A percentile compares a stretch with the other conserved stretches of the same genome.
phyloP scores from a whole-genome alignment of 2,329 filamentous ascomycete species.

The Apiospora sp. region DNA sequence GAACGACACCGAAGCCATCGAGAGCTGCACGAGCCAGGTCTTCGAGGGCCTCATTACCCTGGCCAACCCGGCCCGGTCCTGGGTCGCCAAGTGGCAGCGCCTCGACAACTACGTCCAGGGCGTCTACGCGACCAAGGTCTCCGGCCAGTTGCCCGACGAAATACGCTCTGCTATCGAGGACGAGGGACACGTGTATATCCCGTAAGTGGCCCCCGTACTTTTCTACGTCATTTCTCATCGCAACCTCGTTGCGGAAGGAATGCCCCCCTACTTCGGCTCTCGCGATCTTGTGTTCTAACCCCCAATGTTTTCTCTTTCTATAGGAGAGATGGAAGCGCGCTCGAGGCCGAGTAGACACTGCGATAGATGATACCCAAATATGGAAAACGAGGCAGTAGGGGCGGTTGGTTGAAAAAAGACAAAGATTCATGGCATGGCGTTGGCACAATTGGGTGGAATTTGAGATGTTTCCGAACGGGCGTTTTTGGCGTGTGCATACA shows the following conservation, averaged over 20 bases:
- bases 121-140: slow-evolving; percentile 94
- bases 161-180: slow-evolving; percentile 67
- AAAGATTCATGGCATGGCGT: slow-evolving; percentile 24
- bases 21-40: slow-evolving; percentile 93
- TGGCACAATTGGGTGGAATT: slow-evolving; percentile 11
- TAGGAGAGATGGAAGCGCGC: slow-evolving; percentile 23
- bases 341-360: slow-evolving; percentile 23
- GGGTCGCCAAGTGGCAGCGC: slow-evolving; percentile 97
- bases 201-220: slow-evolving; percentile 58
- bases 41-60: slow-evolving; percentile 93
- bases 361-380: slow-evolving; percentile 18
- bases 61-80: slow-evolving; percentile 81
- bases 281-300: neutral
- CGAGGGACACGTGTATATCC: slow-evolving; percentile 71
- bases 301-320: neutral
- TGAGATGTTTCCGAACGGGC: slow-evolving; percentile 9
- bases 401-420: slow-evolving; percentile 8
- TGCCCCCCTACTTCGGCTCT: neutral
- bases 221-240: slow-evolving; percentile 48
- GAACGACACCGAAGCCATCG: slow-evolving; percentile 80
- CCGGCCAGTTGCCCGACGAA: slow-evolving; percentile 77
- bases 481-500: slow-evolving; percentile 13
- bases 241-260: neutral
- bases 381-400: neutral
- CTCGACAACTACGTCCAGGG: slow-evolving; percentile 88